phyloP scores from a whole-genome alignment of 768 basidiomycete genomes.

The Dioszegia hungarica region DNA sequence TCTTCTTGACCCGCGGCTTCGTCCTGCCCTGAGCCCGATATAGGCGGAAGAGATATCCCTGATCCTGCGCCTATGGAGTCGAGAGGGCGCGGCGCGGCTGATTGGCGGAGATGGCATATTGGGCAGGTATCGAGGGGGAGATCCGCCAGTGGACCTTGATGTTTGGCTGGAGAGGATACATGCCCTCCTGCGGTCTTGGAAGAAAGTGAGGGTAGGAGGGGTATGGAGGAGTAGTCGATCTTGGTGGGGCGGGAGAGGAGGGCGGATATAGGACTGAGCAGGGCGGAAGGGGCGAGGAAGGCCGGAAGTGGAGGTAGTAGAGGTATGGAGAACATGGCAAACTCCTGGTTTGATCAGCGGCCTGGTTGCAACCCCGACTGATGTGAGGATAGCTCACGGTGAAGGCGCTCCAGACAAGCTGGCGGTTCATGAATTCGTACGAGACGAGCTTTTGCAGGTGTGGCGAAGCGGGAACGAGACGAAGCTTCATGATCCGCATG shows the following conservation, averaged over 20 bases:
- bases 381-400: slow-evolving; percentile 59
- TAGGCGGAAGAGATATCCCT: slow-evolving; percentile 16
- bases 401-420: slow-evolving; percentile 98
- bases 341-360: slow-evolving; percentile 62
- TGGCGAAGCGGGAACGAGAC: slow-evolving; percentile 65
- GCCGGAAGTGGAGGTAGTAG: slow-evolving; percentile 61
- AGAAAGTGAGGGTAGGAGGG: slow-evolving; percentile 3
- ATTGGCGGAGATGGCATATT: slow-evolving; percentile 58
- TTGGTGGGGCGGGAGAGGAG: slow-evolving; percentile 10
- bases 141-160: slow-evolving; percentile 59
- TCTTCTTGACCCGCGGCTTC: slow-evolving; percentile 56
- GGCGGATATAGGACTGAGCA: slow-evolving; percentile 15
- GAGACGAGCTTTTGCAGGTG: slow-evolving; percentile 77
- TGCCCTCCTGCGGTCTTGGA: not conserved
- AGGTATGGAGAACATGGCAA: slow-evolving; percentile 85
- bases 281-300: slow-evolving; percentile 13
- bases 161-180: not conserved
- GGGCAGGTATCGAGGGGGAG: slow-evolving; percentile 76
- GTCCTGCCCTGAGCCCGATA: slow-evolving; percentile 10
- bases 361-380: not conserved
- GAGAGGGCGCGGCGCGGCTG: slow-evolving; percentile 56
- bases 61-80: slow-evolving; percentile 18
- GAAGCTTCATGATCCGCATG: slow-evolving; percentile 71
- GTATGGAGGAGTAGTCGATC: slow-evolving; percentile 18
- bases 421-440: slow-evolving; percentile 98